phyloP scores from a whole-genome alignment of 2,329 filamentous ascomycete species.

The Phaeosphaeria sp. region DNA sequence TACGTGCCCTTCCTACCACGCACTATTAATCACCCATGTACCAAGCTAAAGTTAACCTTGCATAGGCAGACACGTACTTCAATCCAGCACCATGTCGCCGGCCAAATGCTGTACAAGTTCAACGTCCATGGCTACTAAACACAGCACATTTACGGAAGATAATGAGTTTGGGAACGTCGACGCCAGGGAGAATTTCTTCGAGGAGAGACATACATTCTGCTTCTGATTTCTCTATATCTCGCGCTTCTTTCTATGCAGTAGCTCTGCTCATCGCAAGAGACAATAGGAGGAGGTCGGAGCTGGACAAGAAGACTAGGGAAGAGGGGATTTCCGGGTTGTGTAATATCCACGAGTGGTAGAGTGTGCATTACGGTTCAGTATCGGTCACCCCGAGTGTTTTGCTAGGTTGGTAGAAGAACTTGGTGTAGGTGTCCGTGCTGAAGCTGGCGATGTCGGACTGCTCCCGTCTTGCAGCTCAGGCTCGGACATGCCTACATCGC shows the following conservation, averaged over 20 bases:
- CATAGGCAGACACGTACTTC: no score
- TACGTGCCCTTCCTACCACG: no score
- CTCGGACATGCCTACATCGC: no score
- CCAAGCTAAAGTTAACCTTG: no score
- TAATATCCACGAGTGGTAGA: conserved; percentile 60
- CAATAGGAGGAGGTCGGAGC: conserved; percentile 69
- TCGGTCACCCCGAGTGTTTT: conserved; percentile 68
- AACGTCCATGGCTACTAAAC: no score
- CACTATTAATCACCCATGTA: no score
- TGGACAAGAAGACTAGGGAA: conserved; percentile 64
- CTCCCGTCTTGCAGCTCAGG: no score
- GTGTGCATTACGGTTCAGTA: no score
- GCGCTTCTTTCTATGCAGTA: conserved; percentile 67
- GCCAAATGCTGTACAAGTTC: no score
- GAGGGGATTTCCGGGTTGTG: conserved; percentile 70
- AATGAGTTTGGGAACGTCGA: conserved; percentile 62
- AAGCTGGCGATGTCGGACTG: conserved; percentile 68
- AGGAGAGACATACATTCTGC: conserved; percentile 64
- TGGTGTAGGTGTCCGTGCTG: conserved; percentile 74
- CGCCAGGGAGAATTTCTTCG: conserved; percentile 66
- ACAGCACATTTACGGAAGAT: no score
- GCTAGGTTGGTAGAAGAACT: conserved; percentile 74
- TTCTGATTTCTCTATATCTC: conserved; percentile 64
- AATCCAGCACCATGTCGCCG: no score
- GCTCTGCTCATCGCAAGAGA: conserved; percentile 66